These are phyloP conservation scores for Leptoxyphium fumago DNA, from an alignment of 2,329 filamentous ascomycete species.

Conservation along the genomic window DNA sequence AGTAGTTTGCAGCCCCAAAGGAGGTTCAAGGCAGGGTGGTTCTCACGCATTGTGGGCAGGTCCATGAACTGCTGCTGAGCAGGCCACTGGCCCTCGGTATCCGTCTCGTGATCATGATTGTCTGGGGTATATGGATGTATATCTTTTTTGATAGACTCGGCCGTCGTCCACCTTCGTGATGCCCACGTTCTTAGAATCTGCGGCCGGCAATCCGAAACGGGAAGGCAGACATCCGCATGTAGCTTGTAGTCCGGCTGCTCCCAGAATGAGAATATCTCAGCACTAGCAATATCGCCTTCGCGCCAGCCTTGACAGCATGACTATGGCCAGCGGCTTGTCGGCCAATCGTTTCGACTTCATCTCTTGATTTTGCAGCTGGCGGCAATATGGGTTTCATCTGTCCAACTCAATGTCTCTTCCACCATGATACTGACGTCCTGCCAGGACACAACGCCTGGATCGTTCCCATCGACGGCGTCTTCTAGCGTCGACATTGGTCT, in stretches of 20 bases:
- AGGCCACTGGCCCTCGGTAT: conserved; percentile 12
- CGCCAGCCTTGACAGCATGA: too few species aligned
- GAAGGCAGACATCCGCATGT: neutral
- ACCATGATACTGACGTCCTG: neutral
- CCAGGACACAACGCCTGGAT: neutral
- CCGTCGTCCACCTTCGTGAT: neutral
- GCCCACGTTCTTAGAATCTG: neutral
- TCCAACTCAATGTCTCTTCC: neutral
- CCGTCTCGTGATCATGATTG: conserved; percentile 18
- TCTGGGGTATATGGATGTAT: conserved; percentile 1
- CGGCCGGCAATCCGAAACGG: neutral
- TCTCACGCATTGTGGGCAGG: conserved; percentile 17
- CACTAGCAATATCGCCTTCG: too few species aligned
- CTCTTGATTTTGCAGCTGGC: neutral
- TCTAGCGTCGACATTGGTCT: neutral
- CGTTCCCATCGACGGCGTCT: neutral
- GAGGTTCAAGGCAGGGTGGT: neutral
- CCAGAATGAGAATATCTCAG: too few species aligned
- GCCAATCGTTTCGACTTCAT: neutral
- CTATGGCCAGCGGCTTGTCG: neutral
- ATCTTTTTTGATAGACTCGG: neutral
- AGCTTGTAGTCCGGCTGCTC: neutral
- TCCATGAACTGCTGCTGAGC: conserved; percentile 9
- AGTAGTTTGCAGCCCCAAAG: neutral
- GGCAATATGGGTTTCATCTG: neutral